Conservation (phyloP, 2,329 filamentous ascomycete genomes). For the Neofusicoccum umdonicola region DNA sequence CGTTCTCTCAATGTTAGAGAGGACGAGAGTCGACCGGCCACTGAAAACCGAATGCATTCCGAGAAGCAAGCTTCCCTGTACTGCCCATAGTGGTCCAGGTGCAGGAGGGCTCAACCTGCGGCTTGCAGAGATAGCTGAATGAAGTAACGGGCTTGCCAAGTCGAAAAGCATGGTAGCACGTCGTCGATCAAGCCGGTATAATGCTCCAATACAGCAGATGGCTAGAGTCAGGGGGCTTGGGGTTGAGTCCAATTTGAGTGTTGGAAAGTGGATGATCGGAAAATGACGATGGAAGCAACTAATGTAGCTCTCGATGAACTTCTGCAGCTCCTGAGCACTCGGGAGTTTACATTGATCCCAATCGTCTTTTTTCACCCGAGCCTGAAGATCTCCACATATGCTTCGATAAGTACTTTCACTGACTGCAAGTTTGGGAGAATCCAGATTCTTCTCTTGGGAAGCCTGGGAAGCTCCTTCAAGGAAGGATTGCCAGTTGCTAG, state of each 20-base stretch:
- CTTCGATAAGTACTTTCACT: conserved; percentile 12
- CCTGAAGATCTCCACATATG: conserved; percentile 20
- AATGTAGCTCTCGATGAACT: conserved; percentile 31
- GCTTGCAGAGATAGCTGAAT: conserved; percentile 18
- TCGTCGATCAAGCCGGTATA: conserved; percentile 33
- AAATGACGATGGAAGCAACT: conserved; percentile 35
- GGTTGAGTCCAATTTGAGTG: conserved; percentile 26
- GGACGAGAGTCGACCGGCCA: conserved; percentile 22
- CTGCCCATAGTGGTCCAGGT: conserved; percentile 28
- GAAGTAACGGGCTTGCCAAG: conserved; percentile 21
- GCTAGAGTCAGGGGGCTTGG: conserved; percentile 33
- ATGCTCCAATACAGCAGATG: conserved; percentile 38
- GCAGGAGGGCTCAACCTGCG: conserved; percentile 16
- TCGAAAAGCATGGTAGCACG: conserved; percentile 26
- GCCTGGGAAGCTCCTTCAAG: neutral
- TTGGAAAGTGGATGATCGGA: conserved; percentile 34
- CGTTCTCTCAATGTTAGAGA: conserved; percentile 21
- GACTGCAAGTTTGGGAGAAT: conserved; percentile 5
- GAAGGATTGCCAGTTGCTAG: neutral
- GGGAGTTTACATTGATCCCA: conserved; percentile 20
- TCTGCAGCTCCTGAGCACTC: conserved; percentile 25
- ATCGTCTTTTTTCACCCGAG: conserved; percentile 16
- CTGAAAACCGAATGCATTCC: conserved; percentile 31
- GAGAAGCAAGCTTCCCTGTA: conserved; percentile 31
- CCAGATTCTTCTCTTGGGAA: neutral